phyloP scores from a whole-genome alignment of 371 early-diverging fungal genomes.

The Rhizopus microsporus region DNA sequence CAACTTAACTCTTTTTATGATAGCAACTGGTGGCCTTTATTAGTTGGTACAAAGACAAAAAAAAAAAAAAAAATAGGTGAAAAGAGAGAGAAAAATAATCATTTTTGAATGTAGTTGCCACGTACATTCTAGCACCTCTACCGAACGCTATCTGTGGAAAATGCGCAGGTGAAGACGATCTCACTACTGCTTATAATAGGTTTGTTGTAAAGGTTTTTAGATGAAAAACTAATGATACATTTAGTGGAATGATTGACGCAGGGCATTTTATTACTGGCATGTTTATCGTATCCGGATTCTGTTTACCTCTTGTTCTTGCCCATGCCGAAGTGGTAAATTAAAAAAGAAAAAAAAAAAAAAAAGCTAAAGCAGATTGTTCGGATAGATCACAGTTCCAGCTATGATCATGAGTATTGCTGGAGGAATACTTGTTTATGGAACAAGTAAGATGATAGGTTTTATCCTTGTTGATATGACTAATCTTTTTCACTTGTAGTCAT shows the following conservation, averaged over 20 bases:
- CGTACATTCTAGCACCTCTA: constrained; percentile 85
- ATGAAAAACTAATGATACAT: not conserved
- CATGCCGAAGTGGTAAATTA: constrained; percentile 68
- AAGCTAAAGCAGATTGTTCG: not conserved
- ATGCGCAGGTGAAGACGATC: constrained; percentile 72
- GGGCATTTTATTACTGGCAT: constrained; percentile 93
- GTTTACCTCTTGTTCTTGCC: constrained; percentile 74
- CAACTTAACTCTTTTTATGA: not conserved
- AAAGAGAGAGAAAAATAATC: not conserved
- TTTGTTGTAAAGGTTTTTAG: constrained; percentile 17
- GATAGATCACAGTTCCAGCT: constrained; percentile 69
- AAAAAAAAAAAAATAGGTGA: constrained; percentile 12
- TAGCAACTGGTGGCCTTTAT: constrained; percentile 93
- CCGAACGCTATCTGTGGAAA: constrained; percentile 87
- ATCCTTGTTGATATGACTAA: not conserved
- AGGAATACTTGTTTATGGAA: constrained; percentile 86
- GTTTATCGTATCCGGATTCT: constrained; percentile 90
- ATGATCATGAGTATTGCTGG: constrained; percentile 88
- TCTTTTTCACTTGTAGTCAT: constrained; percentile 20
- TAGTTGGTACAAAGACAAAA: constrained; percentile 60
- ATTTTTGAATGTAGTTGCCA: constrained; percentile 55
- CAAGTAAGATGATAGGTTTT: constrained; percentile 53
- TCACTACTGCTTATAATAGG: constrained; percentile 78
- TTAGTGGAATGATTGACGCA: constrained; percentile 75
- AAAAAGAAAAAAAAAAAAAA: not conserved